These are phyloP conservation scores for Tillandsia fasciculata DNA, from an alignment of 176 grass and related monocot genomes.

Conservation along the genomic window DNA sequence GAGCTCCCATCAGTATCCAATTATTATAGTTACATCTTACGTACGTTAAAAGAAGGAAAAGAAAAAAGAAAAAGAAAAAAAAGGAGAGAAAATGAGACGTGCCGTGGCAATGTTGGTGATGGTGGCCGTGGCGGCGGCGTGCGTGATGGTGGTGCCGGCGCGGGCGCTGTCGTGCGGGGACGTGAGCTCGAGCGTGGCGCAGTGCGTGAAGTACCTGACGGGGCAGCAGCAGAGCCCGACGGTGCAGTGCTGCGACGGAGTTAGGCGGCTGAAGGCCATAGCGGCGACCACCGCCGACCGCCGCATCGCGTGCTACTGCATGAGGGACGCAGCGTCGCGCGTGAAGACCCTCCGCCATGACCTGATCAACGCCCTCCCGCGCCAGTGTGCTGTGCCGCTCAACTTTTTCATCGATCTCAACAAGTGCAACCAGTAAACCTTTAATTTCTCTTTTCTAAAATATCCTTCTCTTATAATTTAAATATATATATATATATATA, in stretches of 20 bases:
- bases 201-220: slow-evolving; percentile 46
- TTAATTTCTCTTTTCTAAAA: too few relatives aligned
- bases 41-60: too few relatives aligned
- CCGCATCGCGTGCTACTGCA: slow-evolving; percentile 44
- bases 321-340: slow-evolving; percentile 36
- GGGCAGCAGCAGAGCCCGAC: slow-evolving; percentile 31
- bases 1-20: too few relatives aligned
- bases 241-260: slow-evolving; percentile 31
- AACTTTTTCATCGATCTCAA: slow-evolving; percentile 34
- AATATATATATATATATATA: too few relatives aligned
- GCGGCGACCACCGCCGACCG: slow-evolving; percentile 28
- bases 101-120: neutral
- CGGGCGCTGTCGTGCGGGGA: slow-evolving; percentile 34
- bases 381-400: slow-evolving; percentile 25
- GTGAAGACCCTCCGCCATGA: slow-evolving; percentile 20
- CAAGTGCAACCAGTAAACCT: neutral
- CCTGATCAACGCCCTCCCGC: slow-evolving; percentile 31
- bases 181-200: slow-evolving; percentile 24
- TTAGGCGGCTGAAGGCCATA: slow-evolving; percentile 27
- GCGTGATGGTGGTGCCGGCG: neutral
- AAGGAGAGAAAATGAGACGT: slow-evolving; percentile 6
- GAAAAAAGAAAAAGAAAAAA: too few relatives aligned
- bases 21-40: too few relatives aligned
- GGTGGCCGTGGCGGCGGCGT: neutral
- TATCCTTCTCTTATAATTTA: too few relatives aligned